phyloP scores from a whole-genome alignment of 1,284 basidiomycete genomes.

The Agaricales sp. region DNA sequence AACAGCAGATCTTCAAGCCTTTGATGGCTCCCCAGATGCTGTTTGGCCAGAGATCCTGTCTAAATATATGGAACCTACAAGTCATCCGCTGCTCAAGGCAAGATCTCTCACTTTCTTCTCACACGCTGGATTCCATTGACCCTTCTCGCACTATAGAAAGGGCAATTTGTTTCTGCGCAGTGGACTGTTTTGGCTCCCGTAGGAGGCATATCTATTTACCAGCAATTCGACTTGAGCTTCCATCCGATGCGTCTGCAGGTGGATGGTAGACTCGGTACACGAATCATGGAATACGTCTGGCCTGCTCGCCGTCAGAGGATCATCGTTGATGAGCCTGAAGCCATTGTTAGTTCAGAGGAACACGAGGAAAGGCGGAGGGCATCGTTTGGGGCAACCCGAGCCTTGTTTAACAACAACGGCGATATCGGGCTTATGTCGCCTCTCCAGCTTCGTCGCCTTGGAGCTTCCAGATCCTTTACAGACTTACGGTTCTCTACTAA shows the following conservation, averaged over 20 bases:
- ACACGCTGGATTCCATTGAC: background rate
- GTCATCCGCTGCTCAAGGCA: slow-evolving; percentile 61
- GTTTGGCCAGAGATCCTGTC: slow-evolving; percentile 85
- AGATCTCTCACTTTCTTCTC: slow-evolving; percentile 11
- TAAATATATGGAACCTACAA: slow-evolving; percentile 59
- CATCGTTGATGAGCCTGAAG: slow-evolving; percentile 17
- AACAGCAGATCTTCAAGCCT: slow-evolving; percentile 75
- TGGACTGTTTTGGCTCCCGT: slow-evolving; percentile 85
- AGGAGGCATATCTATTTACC: slow-evolving; percentile 89
- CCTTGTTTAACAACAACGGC: background rate
- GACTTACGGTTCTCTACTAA: slow-evolving; percentile 44
- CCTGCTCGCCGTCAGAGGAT: slow-evolving; percentile 46
- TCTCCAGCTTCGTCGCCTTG: slow-evolving; percentile 29
- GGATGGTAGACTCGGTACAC: slow-evolving; percentile 72
- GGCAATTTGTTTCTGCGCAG: slow-evolving; percentile 59
- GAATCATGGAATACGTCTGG: slow-evolving; percentile 89
- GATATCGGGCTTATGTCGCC: background rate
- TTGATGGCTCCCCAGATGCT: slow-evolving; percentile 81
- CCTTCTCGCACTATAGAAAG: slow-evolving; percentile 16
- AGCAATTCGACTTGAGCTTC: slow-evolving; percentile 72
- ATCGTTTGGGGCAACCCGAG: background rate
- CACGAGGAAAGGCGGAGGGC: background rate
- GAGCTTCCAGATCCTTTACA: slow-evolving; percentile 58
- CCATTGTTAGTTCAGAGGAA: slow-evolving; percentile 9
- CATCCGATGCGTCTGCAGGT: slow-evolving; percentile 87